Evolutionary conservation across 352 stramenopile species (phyloP).

Genomic region (Globisporangium cylindrosporum): DNA sequence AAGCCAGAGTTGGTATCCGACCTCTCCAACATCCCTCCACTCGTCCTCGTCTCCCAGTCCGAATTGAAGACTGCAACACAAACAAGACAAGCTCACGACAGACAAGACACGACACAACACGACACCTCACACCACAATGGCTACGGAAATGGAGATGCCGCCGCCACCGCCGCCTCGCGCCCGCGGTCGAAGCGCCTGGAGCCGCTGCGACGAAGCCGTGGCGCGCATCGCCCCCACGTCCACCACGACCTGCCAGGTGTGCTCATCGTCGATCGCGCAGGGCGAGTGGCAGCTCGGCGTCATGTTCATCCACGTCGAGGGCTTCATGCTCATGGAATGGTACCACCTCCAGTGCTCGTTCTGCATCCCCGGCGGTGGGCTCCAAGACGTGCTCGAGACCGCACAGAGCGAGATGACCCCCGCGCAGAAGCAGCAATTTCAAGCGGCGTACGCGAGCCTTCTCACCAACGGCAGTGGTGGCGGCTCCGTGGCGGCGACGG

Average conservation of each 20-base stretch:
- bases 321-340: conserved; percentile 89
- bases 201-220: conserved; percentile 76
- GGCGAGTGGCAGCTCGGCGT: conserved; percentile 73
- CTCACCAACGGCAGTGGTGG: conserved; percentile 1
- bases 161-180: conserved; percentile 35
- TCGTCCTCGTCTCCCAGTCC: conserved; percentile 3
- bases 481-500: neutral
- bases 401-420: conserved; percentile 67
- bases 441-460: conserved; percentile 31
- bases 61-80: neutral
- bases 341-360: conserved; percentile 67
- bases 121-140: conserved; percentile 25
- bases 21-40: neutral
- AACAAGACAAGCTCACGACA: neutral
- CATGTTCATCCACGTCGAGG: conserved; percentile 85
- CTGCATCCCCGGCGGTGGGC: conserved; percentile 42
- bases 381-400: conserved; percentile 51
- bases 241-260: conserved; percentile 80
- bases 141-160: conserved; percentile 41
- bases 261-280: conserved; percentile 50
- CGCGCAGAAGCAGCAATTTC: conserved; percentile 51
- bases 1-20: neutral
- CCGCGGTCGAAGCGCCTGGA: conserved; percentile 64
- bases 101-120: neutral
- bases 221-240: conserved; percentile 65